These are phyloP conservation scores for Globisporangium parvum DNA, from an alignment of 352 stramenopile species.

Conservation along the genomic window DNA sequence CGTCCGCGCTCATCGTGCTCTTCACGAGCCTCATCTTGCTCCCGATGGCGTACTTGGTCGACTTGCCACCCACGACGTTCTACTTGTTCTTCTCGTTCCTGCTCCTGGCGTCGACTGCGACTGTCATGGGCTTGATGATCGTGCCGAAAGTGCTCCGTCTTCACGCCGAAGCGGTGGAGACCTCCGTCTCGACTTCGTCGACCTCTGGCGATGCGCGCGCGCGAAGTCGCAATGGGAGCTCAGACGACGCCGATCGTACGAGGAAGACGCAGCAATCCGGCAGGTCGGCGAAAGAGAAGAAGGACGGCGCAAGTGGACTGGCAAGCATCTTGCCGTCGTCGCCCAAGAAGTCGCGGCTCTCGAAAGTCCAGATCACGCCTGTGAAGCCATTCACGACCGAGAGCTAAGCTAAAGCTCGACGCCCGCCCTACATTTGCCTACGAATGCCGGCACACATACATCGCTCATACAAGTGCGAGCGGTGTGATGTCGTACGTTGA, in stretches of 20 bases:
- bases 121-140: conserved; percentile 41
- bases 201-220: too few species aligned
- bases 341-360: neutral
- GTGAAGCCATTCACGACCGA: neutral
- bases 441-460: too few species aligned
- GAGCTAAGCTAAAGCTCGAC: too few species aligned
- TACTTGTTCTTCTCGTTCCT: conserved; percentile 27
- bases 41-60: conserved; percentile 42
- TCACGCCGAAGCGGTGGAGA: conserved; percentile 6
- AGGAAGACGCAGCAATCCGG: neutral
- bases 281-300: neutral
- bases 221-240: neutral
- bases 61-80: conserved; percentile 28
- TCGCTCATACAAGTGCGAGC: too few species aligned
- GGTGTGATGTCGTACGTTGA: too few species aligned
- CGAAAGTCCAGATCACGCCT: neutral
- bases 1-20: conserved; percentile 38
- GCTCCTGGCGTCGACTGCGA: conserved; percentile 25
- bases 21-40: conserved; percentile 39
- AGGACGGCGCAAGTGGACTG: neutral
- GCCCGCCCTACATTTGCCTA: too few species aligned
- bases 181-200: neutral
- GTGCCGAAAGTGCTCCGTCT: conserved; percentile 35
- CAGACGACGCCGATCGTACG: neutral
- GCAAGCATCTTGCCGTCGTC: neutral